Evolutionary conservation across 768 basidiomycete genomes (phyloP), one percentile per base, ranked within the genome.

Genomic region (Xerocomus brunneocitrinus): DNA sequence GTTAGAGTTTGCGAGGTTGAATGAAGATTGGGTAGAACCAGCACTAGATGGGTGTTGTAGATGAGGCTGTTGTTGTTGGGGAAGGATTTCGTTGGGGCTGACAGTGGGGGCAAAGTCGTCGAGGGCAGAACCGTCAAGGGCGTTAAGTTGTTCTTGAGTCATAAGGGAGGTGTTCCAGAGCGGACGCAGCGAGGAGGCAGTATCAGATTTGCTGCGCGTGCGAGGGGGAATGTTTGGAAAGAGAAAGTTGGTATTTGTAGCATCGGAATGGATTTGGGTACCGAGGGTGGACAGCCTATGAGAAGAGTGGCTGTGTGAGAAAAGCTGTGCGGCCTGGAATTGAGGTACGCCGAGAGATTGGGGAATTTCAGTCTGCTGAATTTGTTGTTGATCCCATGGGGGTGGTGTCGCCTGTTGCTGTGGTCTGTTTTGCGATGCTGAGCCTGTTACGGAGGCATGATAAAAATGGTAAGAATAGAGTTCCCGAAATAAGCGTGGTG

Each of bases 131-230:
- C 66, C 61, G 49, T 73, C 68, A 39, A 71, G 62, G 53, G 63
- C 62, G 55, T 60, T 46, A n/a, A 70, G 60, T 27, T 67, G 69
- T n/a, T 71, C 70, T 58, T 68, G 72, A 8, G 66, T 66, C 69
- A 72, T 71, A 52, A 62, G 72, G 5, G 70, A 52, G 46, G 68
- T 52, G 50, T 79, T 75, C 83, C 83, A 83, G 42, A 77, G 64
- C 14, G 78, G 78, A 51, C 83, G 80, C 3, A 79, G 71, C 40
- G 68, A 67, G 45, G 68, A 41, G 39, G 80, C 73, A 0, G 81
- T 78, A 43, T 86, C 85, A 2, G 82, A 82, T 60, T 84, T 79
- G 67, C 81, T 83, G 49, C 85, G 74, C 24, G 72, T 69, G 34
- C 83, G 76, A 34, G 69, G 67, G 66, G 70, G 67, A 30, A 67